Conservation (phyloP, 2,329 filamentous ascomycete genomes). For the Fonsecaea monophora region DNA sequence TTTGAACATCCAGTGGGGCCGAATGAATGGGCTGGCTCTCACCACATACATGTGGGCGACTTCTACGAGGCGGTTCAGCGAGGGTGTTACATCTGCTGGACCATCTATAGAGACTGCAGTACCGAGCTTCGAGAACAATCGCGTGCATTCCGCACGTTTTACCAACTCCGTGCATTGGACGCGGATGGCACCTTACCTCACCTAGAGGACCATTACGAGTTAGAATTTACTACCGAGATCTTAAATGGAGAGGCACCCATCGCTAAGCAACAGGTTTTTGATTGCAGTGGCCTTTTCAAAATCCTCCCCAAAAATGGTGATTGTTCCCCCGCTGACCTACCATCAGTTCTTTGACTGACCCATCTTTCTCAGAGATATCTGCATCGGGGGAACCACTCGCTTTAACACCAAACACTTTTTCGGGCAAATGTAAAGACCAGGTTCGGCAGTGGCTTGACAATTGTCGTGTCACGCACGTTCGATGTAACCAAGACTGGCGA, state of each 20-base stretch:
- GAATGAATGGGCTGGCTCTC: constrained; percentile 19
- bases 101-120: constrained; percentile 13
- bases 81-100: constrained; percentile 22
- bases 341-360: neutral
- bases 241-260: neutral
- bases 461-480: neutral
- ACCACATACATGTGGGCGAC: constrained; percentile 14
- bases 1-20: constrained; percentile 7
- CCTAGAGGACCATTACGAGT: constrained; percentile 7
- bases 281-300: constrained; percentile 9
- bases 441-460: constrained; percentile 5
- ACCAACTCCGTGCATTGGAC: constrained; percentile 3
- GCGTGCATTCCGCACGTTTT: constrained; percentile 63
- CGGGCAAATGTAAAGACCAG: constrained; percentile 6
- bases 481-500: constrained; percentile 9
- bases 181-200: neutral
- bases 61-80: constrained; percentile 6
- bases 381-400: neutral
- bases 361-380: neutral
- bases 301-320: constrained; percentile 7
- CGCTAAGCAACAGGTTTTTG: constrained; percentile 2
- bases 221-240: constrained; percentile 8
- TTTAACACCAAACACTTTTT: constrained; percentile 1
- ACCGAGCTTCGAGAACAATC: constrained; percentile 51
- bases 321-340: neutral